phyloP scores from a whole-genome alignment of 2,329 filamentous ascomycete species.

The Fusarium fujikuroi region DNA sequence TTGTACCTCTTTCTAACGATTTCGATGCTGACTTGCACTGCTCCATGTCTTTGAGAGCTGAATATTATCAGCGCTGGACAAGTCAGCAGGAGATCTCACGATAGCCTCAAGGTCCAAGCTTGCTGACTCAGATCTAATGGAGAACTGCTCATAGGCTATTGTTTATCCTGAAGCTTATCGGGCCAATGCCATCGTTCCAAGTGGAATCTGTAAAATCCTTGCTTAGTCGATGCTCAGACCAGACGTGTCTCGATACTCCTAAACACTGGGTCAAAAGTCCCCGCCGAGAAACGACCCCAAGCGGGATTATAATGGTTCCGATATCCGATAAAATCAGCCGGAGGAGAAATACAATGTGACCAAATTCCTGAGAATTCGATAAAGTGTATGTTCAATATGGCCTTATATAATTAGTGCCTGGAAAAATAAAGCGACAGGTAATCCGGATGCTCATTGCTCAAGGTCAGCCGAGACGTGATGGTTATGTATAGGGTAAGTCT shows the following conservation, averaged over 20 bases:
- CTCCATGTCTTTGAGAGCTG: rapidly evolving
- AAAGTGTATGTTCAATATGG: rapidly evolving
- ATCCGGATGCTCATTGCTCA: not conserved
- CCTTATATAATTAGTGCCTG: rapidly evolving
- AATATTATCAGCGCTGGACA: rapidly evolving
- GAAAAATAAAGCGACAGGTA: not conserved
- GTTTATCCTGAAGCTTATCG: not conserved
- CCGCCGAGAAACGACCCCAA: rapidly evolving
- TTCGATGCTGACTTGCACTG: rapidly evolving
- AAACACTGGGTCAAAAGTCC: rapidly evolving
- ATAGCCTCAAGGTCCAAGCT: not conserved
- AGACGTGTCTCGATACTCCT: too few species aligned
- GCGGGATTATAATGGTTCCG: not conserved
- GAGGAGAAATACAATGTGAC: rapidly evolving
- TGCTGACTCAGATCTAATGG: not conserved
- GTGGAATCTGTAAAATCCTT: not conserved
- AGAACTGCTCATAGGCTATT: not conserved
- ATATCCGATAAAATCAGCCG: not conserved
- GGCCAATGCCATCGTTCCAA: not conserved
- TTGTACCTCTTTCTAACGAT: rapidly evolving
- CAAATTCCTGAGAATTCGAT: rapidly evolving
- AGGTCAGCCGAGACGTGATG: rapidly evolving
- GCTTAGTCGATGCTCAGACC: not conserved
- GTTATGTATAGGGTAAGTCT: not conserved
- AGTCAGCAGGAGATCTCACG: not conserved